phyloP scores from a whole-genome alignment of 441 rosid species.

The Croton laevigatus region DNA sequence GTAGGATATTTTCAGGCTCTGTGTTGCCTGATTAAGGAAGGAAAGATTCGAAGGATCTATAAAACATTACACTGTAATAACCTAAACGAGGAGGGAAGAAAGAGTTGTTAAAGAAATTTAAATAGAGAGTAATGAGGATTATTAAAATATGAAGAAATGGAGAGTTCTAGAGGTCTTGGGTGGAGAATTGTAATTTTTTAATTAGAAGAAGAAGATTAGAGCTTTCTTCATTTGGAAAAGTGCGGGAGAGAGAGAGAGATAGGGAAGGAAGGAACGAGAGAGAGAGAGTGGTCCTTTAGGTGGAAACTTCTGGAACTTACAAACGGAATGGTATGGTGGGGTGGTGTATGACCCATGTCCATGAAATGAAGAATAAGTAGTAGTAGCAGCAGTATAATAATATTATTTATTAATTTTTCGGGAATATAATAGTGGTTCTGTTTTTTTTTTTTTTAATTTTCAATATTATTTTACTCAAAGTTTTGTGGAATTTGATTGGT shows the following conservation, averaged over 20 bases:
- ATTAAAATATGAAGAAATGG: slow-evolving; percentile 18
- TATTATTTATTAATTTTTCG: too few species aligned
- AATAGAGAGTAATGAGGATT: neutral
- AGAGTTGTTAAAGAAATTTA: neutral
- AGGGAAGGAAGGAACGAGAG: neutral
- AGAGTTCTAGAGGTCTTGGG: slow-evolving; percentile 39
- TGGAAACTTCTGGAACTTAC: slow-evolving; percentile 53
- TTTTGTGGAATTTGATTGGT: slow-evolving; percentile 11
- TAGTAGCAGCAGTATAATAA: too few species aligned
- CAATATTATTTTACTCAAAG: too few species aligned
- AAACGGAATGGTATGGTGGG: slow-evolving; percentile 17
- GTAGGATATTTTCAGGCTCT: neutral
- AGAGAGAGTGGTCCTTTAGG: slow-evolving; percentile 8
- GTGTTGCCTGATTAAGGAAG: neutral
- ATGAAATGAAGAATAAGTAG: neutral
- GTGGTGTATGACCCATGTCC: neutral
- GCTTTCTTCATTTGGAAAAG: slow-evolving; percentile 20
- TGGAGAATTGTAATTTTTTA: neutral
- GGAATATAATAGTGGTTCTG: neutral
- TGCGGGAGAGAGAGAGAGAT: neutral
- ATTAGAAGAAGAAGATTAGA: neutral
- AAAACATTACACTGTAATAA: neutral
- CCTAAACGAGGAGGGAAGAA: neutral
- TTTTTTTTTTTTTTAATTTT: too few species aligned
- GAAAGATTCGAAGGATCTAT: neutral